Evolutionary conservation across 139 green algal species (phyloP).

Genomic region (Asterochloris sp.): DNA sequence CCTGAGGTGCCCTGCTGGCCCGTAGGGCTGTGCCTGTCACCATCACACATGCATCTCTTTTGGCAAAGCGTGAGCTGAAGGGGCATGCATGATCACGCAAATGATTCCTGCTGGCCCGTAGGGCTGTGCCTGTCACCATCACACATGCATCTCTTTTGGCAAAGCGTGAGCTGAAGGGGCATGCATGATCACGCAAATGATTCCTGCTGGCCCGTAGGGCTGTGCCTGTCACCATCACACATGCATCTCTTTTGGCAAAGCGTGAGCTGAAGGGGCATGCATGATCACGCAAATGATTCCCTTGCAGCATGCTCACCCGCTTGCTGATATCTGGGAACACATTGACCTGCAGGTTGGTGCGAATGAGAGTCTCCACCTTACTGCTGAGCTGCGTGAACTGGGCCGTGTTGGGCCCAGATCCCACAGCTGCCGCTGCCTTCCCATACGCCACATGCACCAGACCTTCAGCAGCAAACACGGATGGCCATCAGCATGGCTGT

Average conservation of each 20-base stretch:
- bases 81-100: not conserved
- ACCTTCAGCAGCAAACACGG: not conserved
- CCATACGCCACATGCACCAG: slow-evolving; percentile 11
- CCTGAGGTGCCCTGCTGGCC: not conserved
- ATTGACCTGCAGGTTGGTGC: slow-evolving; percentile 41
- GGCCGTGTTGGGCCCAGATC: not conserved
- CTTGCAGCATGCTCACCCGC: not conserved
- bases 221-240: not conserved
- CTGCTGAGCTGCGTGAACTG: slow-evolving; percentile 16
- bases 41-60: not conserved
- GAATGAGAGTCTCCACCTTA: slow-evolving; percentile 48
- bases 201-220: no score
- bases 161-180: not conserved
- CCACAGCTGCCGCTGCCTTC: slow-evolving; percentile 1
- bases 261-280: not conserved
- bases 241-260: not conserved
- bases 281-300: not conserved
- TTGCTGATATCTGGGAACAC: slow-evolving; percentile 57
- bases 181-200: not conserved
- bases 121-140: not conserved
- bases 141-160: not conserved
- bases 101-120: no score
- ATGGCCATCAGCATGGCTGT: not conserved
- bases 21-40: not conserved
- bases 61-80: not conserved